Evolutionary conservation across 75 land plant species (phyloP).

Genomic region (Ceratopteris richardii): DNA sequence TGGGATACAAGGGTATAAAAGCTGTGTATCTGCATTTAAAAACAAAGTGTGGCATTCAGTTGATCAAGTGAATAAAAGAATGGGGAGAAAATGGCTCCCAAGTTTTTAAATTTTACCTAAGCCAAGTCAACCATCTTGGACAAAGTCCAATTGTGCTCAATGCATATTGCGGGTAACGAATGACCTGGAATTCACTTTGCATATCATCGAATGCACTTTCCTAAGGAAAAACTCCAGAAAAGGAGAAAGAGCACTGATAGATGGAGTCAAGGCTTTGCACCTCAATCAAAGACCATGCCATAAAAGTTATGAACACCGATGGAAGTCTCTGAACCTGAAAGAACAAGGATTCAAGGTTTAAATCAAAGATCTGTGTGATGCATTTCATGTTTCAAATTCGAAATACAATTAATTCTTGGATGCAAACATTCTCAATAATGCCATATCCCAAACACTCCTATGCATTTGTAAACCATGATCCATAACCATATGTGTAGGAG

Average conservation of each 20-base stretch:
- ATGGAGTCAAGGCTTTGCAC: slow-evolving; percentile 32
- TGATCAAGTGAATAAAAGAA: too few relatives aligned
- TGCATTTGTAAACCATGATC: too few relatives aligned
- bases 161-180: slow-evolving; percentile 75
- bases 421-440: too few relatives aligned
- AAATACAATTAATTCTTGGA: too few relatives aligned
- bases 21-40: slow-evolving; percentile 62
- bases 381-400: too few relatives aligned
- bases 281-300: slow-evolving; percentile 75
- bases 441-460: too few relatives aligned
- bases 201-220: background rate
- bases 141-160: slow-evolving; percentile 36
- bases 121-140: slow-evolving; percentile 67
- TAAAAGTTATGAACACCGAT: slow-evolving; percentile 61
- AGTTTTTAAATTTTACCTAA: slow-evolving; percentile 35
- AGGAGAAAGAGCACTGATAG: too few relatives aligned
- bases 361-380: too few relatives aligned
- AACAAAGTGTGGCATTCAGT: background rate
- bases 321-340: slow-evolving; percentile 59
- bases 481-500: too few relatives aligned
- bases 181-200: slow-evolving; percentile 40
- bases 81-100: too few relatives aligned
- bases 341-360: too few relatives aligned
- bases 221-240: too few relatives aligned
- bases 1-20: slow-evolving; percentile 69